A percentile compares a stretch with the other conserved stretches of the same genome.
Evolutionary conservation across 148 eudicot species (phyloP).

Genomic region (Agrostemma githago): DNA sequence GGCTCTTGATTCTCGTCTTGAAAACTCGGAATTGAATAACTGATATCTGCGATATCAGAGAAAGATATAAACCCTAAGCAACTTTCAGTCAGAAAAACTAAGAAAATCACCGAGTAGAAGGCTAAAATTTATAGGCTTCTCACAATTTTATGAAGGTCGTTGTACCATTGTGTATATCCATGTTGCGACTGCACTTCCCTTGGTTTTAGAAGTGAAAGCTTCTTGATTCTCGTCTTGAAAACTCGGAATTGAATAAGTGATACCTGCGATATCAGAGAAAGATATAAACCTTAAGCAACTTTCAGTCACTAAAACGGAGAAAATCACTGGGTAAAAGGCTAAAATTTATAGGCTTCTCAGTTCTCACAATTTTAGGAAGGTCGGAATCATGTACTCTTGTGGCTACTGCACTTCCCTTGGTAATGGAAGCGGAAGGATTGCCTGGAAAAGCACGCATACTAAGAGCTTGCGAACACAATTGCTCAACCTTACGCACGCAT

Average conservation of each 20-base stretch:
- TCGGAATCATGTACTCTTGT: constrained; percentile 48
- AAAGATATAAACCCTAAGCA: background rate
- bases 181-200: constrained; percentile 27
- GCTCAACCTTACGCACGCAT: too few relatives aligned
- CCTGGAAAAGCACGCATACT: constrained; percentile 54
- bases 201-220: constrained; percentile 38
- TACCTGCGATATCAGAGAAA: constrained; percentile 39
- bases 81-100: background rate
- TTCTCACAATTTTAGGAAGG: constrained; percentile 66
- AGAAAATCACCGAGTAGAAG: background rate
- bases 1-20: too few relatives aligned
- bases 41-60: constrained; percentile 45
- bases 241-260: too few relatives aligned
- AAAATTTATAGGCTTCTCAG: constrained; percentile 6
- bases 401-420: constrained; percentile 34
- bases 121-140: constrained; percentile 5
- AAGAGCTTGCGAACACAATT: constrained; percentile 66
- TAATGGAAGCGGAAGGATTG: constrained; percentile 34
- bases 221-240: too few relatives aligned
- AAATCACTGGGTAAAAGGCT: background rate
- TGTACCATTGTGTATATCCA: constrained; percentile 47
- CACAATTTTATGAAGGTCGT: constrained; percentile 64
- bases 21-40: constrained; percentile 52
- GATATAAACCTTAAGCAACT: background rate
- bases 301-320: background rate